Evolutionary conservation across 2,329 filamentous ascomycete genomes (phyloP), one percentile per base, ranked within the genome.

Genomic region (Hymenoscyphus repandus): DNA sequence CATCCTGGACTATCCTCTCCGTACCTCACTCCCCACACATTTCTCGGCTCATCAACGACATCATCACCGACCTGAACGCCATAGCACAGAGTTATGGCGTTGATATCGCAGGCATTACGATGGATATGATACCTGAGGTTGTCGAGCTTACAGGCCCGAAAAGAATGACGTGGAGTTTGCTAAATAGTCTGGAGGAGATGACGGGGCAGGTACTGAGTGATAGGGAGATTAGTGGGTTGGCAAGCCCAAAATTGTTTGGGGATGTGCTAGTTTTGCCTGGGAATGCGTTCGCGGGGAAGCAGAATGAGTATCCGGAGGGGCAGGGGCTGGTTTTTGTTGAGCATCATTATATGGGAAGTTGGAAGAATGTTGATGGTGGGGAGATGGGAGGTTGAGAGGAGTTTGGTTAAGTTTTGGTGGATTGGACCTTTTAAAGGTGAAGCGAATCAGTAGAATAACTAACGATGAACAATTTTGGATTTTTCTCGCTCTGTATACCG

Each of bases 1-100:
- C 61, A 2, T 62, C 49, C 45, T 68, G 64, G 65, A 64, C 58
- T 11, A 65, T 68, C 17, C 58, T 68, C 58, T 56, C 63, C 1
- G 58, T 58, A 45, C 61, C 61, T 1, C 34, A 54, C 1, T 58
- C 53, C 5, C 51, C 59, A 6, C 64, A 66, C 37, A 57, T 66
- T 49, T 33, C 53, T 37, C 54, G 56, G 43, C 58, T 66, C 2
- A 57, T 68, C 41, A 55, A 66, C 0, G 62, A 67, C 41, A 63
- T 65, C 15, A n/a, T 67, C 0, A 42, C 53, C 2, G 51, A 22
- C 2, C n/a, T 67, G 15, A 37, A 42, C 2, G 31, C 52, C 6
- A 61, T 52, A 36, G 49, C 55, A 0, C 3, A 40, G 5, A 44
- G 58, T 13, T 27, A 62, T 11, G 54, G 54, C 1, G 54, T 64